Percentiles rank a stretch among this genome's conserved stretches.
phyloP scores from a whole-genome alignment of 495 filamentous ascomycete genomes.

The Penicillium salamii region DNA sequence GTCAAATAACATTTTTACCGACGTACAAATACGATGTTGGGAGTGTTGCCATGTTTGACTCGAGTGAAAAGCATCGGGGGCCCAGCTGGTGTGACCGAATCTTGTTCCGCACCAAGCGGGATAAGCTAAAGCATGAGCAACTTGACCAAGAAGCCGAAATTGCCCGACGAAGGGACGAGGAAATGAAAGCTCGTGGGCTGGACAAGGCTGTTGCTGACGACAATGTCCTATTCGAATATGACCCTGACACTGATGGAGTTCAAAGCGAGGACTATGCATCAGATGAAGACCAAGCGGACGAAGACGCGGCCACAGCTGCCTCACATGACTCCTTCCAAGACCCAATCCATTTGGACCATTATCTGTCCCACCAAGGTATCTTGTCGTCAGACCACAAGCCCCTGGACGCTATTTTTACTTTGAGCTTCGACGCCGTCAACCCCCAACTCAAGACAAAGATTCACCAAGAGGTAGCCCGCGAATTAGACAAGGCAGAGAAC shows the following conservation, averaged over 20 bases:
- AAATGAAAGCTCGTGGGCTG: conserved; percentile 78
- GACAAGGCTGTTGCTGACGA: conserved; percentile 76
- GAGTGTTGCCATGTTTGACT: conserved; percentile 89
- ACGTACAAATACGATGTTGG: conserved; percentile 97
- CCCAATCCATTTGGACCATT: conserved; percentile 66
- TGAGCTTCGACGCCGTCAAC: conserved; percentile 82
- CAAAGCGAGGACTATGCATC: conserved; percentile 62
- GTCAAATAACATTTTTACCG: conserved; percentile 81
- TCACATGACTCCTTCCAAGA: conserved; percentile 26
- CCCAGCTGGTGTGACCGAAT: conserved; percentile 99
- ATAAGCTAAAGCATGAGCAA: conserved; percentile 67
- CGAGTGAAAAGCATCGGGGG: conserved; percentile 85
- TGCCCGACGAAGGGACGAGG: conserved; percentile 69
- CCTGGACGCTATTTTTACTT: conserved; percentile 70
- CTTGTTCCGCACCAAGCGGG: conserved; percentile 72
- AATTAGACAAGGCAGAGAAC: conserved; percentile 90
- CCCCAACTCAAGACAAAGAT: conserved; percentile 77
- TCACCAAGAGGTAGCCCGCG: conserved; percentile 81
- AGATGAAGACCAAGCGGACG: conserved; percentile 20
- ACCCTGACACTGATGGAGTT: conserved; percentile 60
- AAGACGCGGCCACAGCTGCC: conserved; percentile 14
- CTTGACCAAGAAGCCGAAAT: conserved; percentile 62
- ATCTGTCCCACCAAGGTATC: conserved; percentile 83
- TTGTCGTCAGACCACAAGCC: conserved; percentile 97
- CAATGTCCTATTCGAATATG: conserved; percentile 83